Percentiles rank a stretch among this genome's conserved stretches.
Evolutionary conservation across 768 basidiomycete species (phyloP).

Genomic region (Macrolepiota dolichaula): DNA sequence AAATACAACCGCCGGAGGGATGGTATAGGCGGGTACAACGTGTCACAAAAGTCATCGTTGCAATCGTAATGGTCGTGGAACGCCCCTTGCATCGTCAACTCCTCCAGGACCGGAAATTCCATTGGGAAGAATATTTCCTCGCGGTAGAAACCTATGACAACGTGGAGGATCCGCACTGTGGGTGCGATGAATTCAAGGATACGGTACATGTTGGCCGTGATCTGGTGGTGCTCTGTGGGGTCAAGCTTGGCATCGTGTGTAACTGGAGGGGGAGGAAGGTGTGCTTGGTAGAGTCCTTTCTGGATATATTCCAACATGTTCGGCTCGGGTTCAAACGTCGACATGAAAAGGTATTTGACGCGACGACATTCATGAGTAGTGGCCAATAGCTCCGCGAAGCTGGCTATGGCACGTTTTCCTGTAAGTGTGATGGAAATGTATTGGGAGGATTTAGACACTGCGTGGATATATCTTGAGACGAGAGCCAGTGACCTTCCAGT

Average conservation of each 20-base stretch:
- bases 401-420: constrained; percentile 2
- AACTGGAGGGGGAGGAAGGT: background rate
- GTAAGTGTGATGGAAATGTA: constrained; percentile 7
- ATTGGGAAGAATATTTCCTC: constrained; percentile 14
- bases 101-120: constrained; percentile 10
- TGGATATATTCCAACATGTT: background rate
- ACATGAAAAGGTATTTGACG: constrained; percentile 13
- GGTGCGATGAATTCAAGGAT: constrained; percentile 10
- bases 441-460: constrained; percentile 13
- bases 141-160: constrained; percentile 8
- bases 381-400: constrained; percentile 9
- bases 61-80: constrained; percentile 9
- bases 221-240: background rate
- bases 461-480: constrained; percentile 9
- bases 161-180: constrained; percentile 10
- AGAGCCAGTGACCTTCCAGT: constrained; percentile 15
- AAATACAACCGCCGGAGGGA: constrained; percentile 12
- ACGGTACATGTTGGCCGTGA: constrained; percentile 11
- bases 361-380: constrained; percentile 1
- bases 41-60: constrained; percentile 10
- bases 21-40: constrained; percentile 7
- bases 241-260: background rate
- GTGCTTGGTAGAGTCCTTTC: background rate
- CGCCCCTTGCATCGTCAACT: constrained; percentile 13
- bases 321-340: constrained; percentile 5